Percentiles rank a stretch among this genome's conserved stretches.
Evolutionary conservation across 306 rosid genomes (phyloP).

Genomic region (Fragaria ananassa): DNA sequence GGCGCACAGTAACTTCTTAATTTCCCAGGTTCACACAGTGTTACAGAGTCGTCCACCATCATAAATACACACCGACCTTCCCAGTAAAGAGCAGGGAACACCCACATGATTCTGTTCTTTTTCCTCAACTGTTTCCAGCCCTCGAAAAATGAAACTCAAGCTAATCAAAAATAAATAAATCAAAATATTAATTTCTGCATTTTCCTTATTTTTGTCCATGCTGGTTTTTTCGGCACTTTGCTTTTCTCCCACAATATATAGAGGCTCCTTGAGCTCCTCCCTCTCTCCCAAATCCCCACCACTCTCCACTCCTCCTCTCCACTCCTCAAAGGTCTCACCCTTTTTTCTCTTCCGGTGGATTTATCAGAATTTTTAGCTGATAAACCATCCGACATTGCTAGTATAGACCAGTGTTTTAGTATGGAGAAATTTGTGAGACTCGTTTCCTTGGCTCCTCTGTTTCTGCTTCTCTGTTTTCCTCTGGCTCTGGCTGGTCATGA

Average conservation of each 20-base stretch:
- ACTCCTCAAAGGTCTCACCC: slow-evolving; percentile 13
- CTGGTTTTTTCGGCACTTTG: slow-evolving; percentile 34
- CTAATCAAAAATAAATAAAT: neutral
- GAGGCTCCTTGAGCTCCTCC: slow-evolving; percentile 38
- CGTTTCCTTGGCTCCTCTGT: slow-evolving; percentile 36
- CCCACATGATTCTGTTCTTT: slow-evolving; percentile 74
- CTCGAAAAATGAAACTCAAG: slow-evolving; percentile 27
- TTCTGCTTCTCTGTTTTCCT: slow-evolving; percentile 40
- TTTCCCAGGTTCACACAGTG: neutral
- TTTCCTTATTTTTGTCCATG: slow-evolving; percentile 8
- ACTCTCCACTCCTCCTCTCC: neutral
- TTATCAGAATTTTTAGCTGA: slow-evolving; percentile 39
- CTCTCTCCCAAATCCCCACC: slow-evolving; percentile 40
- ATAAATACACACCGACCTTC: slow-evolving; percentile 68
- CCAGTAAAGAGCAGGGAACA: slow-evolving; percentile 33
- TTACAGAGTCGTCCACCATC: neutral
- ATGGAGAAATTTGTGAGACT: slow-evolving; percentile 50
- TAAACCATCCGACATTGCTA: slow-evolving; percentile 39
- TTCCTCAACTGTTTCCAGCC: slow-evolving; percentile 41
- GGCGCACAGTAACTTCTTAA: neutral
- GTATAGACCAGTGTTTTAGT: neutral
- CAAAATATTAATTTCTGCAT: neutral
- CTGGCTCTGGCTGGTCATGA: slow-evolving; percentile 63
- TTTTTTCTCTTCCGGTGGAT: slow-evolving; percentile 22
- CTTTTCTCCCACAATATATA: slow-evolving; percentile 50